These are phyloP conservation scores for Ceratocystis destructans DNA, from an alignment of 2,329 filamentous ascomycete genomes.

Conservation along the genomic window DNA sequence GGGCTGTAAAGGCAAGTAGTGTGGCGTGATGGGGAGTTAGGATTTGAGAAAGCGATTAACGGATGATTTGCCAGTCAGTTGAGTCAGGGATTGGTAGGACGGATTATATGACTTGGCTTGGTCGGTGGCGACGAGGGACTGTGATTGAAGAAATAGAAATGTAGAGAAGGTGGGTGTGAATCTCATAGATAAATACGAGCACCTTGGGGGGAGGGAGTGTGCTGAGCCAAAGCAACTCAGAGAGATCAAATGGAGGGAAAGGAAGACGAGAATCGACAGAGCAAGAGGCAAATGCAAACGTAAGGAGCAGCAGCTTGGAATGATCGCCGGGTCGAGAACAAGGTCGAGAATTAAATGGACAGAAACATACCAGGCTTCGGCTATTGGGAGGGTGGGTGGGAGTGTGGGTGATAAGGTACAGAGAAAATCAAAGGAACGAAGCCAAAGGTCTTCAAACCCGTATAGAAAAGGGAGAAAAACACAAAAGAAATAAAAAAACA, in stretches of 20 bases:
- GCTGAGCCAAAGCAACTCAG: neutral
- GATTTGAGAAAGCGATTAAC: neutral
- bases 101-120: neutral
- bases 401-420: neutral
- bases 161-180: conserved; percentile 14
- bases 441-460: no score
- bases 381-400: neutral
- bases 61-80: neutral
- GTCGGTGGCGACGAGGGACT: neutral
- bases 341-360: neutral
- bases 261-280: neutral
- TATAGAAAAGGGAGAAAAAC: neutral
- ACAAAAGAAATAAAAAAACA: neutral
- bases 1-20: neutral
- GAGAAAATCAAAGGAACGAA: neutral
- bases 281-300: no score
- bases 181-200: neutral
- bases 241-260: neutral
- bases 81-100: neutral
- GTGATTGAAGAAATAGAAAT: conserved; percentile 11
- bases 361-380: neutral
- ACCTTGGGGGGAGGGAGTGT: neutral
- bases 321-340: neutral
- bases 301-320: neutral
- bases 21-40: neutral